Evolutionary conservation across 352 stramenopile genomes (phyloP).

Genomic region (Poterioochromonas sp.): DNA sequence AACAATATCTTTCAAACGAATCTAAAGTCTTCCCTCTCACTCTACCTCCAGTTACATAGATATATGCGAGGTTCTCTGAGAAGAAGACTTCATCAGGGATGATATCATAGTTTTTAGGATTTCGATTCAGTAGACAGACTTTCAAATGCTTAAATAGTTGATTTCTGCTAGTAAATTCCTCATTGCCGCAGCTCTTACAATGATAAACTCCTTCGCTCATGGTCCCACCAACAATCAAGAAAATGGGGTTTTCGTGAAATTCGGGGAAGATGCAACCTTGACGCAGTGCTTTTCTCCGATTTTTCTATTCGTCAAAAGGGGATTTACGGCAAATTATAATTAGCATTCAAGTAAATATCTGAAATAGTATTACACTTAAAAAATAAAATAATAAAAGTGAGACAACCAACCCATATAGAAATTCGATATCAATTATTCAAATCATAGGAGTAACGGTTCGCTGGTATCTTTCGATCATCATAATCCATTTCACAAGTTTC

Average conservation of each 20-base stretch:
- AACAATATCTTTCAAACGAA: slow-evolving; percentile 34
- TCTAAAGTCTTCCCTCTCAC: slow-evolving; percentile 35
- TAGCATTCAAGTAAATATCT: no score
- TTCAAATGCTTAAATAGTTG: slow-evolving; percentile 2
- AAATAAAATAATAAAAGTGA: no score
- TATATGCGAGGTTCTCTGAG: slow-evolving; percentile 16
- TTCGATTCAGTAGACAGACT: not conserved
- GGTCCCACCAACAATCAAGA: no score
- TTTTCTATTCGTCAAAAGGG: no score
- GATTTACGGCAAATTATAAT: no score
- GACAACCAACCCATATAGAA: no score
- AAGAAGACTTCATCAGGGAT: not conserved
- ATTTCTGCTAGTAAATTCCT: not conserved
- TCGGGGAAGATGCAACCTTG: no score
- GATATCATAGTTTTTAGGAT: not conserved
- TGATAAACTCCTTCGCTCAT: no score
- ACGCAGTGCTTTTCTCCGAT: no score
- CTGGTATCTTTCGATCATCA: not conserved
- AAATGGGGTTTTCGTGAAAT: no score
- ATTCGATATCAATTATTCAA: no score
- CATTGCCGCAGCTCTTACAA: not conserved
- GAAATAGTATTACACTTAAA: no score
- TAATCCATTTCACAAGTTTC: not conserved
- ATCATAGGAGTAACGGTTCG: not conserved
- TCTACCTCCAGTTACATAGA: slow-evolving; percentile 39